phyloP scores from a whole-genome alignment of 2,329 filamentous ascomycete genomes.

The Coleophoma crateriformis region DNA sequence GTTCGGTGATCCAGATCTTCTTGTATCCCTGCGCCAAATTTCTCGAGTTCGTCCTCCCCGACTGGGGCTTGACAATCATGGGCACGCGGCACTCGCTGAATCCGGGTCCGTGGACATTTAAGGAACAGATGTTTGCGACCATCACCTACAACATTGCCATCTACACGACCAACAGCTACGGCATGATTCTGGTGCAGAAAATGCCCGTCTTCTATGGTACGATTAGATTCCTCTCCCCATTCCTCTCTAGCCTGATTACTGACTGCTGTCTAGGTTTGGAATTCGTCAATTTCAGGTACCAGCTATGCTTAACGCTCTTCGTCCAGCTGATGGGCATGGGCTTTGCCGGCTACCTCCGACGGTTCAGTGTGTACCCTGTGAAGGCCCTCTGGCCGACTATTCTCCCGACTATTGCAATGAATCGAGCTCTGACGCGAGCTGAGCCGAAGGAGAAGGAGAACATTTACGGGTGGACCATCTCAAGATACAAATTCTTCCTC shows the following conservation, averaged over 20 bases:
- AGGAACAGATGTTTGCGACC: slow-evolving; percentile 16
- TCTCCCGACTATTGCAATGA: slow-evolving; percentile 11
- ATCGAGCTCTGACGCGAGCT: slow-evolving; percentile 7
- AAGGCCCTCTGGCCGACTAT: slow-evolving; percentile 11
- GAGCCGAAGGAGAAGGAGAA: slow-evolving; percentile 7
- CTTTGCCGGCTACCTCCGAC: slow-evolving; percentile 10
- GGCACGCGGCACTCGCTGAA: slow-evolving; percentile 26
- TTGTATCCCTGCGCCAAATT: slow-evolving; percentile 37
- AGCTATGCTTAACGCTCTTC: slow-evolving; percentile 28
- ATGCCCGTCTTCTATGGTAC: slow-evolving; percentile 34
- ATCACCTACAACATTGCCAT: slow-evolving; percentile 12
- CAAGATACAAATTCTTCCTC: slow-evolving; percentile 13
- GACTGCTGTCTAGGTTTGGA: too few species aligned
- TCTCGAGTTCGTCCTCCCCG: slow-evolving; percentile 35
- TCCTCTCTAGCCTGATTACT: too few species aligned
- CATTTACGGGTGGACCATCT: slow-evolving; percentile 12
- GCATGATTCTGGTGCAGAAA: slow-evolving; percentile 12
- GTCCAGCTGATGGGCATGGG: slow-evolving; percentile 14
- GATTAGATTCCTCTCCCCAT: not conserved
- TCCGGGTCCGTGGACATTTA: slow-evolving; percentile 11
- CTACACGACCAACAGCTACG: slow-evolving; percentile 11
- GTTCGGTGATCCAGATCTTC: slow-evolving; percentile 30
- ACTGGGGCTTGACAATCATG: slow-evolving; percentile 36
- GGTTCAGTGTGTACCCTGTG: slow-evolving; percentile 13
- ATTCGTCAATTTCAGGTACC: slow-evolving; percentile 33